Evolutionary conservation across 176 grass and related monocot genomes (phyloP).

Genomic region (Bothriochloa decipiens): DNA sequence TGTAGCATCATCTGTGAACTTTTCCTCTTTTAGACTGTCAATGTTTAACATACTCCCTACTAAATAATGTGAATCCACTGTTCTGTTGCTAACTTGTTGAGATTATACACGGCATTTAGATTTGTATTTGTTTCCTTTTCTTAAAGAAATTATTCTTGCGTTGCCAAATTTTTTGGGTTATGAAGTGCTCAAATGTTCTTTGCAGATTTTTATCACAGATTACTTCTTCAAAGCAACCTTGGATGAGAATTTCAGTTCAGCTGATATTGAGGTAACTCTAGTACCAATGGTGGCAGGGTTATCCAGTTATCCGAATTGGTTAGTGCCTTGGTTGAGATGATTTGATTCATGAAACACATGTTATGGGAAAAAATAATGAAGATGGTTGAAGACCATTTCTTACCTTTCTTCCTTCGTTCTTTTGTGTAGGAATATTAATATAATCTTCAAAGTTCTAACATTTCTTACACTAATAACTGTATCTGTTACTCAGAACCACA

Average conservation of each 20-base stretch:
- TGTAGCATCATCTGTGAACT: neutral
- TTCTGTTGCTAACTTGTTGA: neutral
- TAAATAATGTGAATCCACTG: neutral
- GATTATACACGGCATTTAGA: constrained; percentile 16
- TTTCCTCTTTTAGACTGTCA: neutral
- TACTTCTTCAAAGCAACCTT: constrained; percentile 94
- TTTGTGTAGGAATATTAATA: constrained; percentile 4
- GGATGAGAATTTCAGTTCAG: constrained; percentile 65
- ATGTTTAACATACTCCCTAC: neutral
- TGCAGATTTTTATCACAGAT: constrained; percentile 94
- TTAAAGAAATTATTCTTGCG: constrained; percentile 6
- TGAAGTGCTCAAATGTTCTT: constrained; percentile 3
- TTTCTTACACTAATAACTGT: neutral
- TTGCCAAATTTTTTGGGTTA: constrained; percentile 12
- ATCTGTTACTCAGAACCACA: neutral
- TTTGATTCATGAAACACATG: constrained; percentile 18
- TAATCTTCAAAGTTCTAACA: neutral
- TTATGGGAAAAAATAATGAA: constrained; percentile 11
- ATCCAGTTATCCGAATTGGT: neutral
- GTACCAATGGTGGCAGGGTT: neutral
- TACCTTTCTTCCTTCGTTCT: neutral
- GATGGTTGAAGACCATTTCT: neutral
- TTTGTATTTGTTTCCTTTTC: neutral
- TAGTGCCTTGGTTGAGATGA: neutral
- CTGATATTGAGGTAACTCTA: constrained; percentile 83